Conservation (phyloP, 257 asterid genomes). For the Nemophila menziesii region DNA sequence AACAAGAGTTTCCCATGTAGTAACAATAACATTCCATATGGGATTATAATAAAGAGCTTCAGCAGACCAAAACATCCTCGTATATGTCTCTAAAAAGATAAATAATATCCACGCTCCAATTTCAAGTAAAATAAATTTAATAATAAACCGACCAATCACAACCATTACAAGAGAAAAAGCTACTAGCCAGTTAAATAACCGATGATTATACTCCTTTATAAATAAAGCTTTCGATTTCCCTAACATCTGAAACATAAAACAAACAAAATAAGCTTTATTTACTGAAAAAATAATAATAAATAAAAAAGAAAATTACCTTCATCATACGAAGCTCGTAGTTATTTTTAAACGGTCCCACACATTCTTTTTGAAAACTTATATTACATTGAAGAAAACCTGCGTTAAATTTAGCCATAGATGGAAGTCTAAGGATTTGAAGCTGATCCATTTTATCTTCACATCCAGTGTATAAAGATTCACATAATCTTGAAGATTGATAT, state of each 20-base stretch:
- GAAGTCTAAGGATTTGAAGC: slow-evolving; percentile 90
- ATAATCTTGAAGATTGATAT: slow-evolving; percentile 72
- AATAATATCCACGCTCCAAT: slow-evolving; percentile 92
- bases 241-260: slow-evolving; percentile 59
- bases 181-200: slow-evolving; percentile 95
- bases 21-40: slow-evolving; percentile 73
- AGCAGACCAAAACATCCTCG: slow-evolving; percentile 92
- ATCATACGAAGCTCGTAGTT: slow-evolving; percentile 77
- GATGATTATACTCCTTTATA: slow-evolving; percentile 86
- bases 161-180: slow-evolving; percentile 92
- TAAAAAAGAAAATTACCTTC: slow-evolving; percentile 44
- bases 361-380: slow-evolving; percentile 66
- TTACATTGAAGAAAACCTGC: slow-evolving; percentile 91
- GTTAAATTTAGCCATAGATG: slow-evolving; percentile 95
- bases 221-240: slow-evolving; percentile 81
- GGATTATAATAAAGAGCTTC: slow-evolving; percentile 97
- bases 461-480: slow-evolving; percentile 62
- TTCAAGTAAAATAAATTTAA: slow-evolving; percentile 73
- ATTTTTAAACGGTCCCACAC: slow-evolving; percentile 84
- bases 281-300: background rate
- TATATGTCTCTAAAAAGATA: slow-evolving; percentile 91
- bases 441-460: slow-evolving; percentile 97
- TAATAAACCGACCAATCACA: slow-evolving; percentile 82
- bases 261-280: slow-evolving; percentile 6
- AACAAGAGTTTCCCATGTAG: slow-evolving; percentile 82